phyloP scores from a whole-genome alignment of 2,329 filamentous ascomycete genomes.

The Aureobasidium sp. region DNA sequence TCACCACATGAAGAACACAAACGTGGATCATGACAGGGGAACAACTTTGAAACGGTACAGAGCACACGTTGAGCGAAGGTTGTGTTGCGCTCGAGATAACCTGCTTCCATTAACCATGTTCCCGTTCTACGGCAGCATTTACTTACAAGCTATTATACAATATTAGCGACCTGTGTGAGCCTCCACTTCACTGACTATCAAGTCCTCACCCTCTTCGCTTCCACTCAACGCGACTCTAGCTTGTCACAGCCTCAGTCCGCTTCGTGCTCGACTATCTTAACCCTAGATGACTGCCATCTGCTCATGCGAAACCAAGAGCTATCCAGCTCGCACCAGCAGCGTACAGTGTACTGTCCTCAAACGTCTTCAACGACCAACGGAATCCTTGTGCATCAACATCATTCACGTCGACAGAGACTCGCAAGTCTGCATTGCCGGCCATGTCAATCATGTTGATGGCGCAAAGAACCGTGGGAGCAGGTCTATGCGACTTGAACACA shows the following conservation, averaged over 20 bases:
- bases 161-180: neutral
- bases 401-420: slow-evolving; percentile 21
- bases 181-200: neutral
- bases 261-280: neutral
- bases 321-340: slow-evolving; percentile 26
- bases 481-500: slow-evolving; percentile 17
- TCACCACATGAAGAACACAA: neutral
- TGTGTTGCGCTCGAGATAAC: neutral
- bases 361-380: slow-evolving; percentile 25
- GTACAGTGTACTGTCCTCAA: slow-evolving; percentile 20
- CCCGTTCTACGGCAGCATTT: neutral
- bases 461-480: slow-evolving; percentile 23
- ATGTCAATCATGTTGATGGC: slow-evolving; percentile 27
- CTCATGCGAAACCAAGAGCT: slow-evolving; percentile 18
- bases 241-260: neutral
- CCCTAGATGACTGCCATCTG: neutral
- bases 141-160: neutral
- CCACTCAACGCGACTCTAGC: neutral
- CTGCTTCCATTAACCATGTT: neutral
- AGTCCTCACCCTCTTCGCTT: neutral
- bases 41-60: neutral
- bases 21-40: neutral
- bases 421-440: slow-evolving; percentile 24
- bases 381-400: slow-evolving; percentile 24
- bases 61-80: neutral